phyloP scores from a whole-genome alignment of 306 rosid genomes.

The Cicer cuneatum region DNA sequence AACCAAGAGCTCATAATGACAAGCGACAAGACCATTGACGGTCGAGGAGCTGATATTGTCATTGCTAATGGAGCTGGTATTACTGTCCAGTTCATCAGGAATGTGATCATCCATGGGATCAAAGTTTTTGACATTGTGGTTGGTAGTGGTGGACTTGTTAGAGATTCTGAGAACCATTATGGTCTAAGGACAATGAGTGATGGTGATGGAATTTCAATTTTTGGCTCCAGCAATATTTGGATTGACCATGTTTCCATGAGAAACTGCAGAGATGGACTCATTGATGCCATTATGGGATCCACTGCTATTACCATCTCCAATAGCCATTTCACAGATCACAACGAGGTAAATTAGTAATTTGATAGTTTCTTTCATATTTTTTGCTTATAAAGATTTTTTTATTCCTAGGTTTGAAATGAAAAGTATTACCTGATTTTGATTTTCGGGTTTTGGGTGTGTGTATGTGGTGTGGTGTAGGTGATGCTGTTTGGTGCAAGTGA shows the following conservation, averaged over 20 bases:
- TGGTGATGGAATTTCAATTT: slow-evolving; percentile 89
- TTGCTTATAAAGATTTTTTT: background rate
- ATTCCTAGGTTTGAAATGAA: slow-evolving; percentile 4
- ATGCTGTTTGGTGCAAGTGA: slow-evolving; percentile 89
- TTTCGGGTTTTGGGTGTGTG: background rate
- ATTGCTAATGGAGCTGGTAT: slow-evolving; percentile 79
- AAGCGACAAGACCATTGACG: slow-evolving; percentile 81
- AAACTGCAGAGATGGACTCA: slow-evolving; percentile 63
- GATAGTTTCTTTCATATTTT: background rate
- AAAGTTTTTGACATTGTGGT: slow-evolving; percentile 54
- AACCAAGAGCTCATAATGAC: slow-evolving; percentile 68
- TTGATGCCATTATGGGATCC: slow-evolving; percentile 77
- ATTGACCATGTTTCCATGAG: slow-evolving; percentile 88
- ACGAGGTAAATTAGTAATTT: slow-evolving; percentile 53
- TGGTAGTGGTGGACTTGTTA: slow-evolving; percentile 61
- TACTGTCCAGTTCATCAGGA: slow-evolving; percentile 64
- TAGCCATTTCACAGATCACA: slow-evolving; percentile 77
- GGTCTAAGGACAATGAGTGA: slow-evolving; percentile 74
- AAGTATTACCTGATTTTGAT: background rate
- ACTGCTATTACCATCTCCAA: slow-evolving; percentile 92
- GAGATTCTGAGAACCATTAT: slow-evolving; percentile 57
- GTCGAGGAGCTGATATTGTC: slow-evolving; percentile 59
- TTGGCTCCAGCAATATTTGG: slow-evolving; percentile 76
- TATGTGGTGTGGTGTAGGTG: slow-evolving; percentile 54
- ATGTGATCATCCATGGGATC: slow-evolving; percentile 73